Percentiles rank a stretch among this genome's conserved stretches.
Conservation (phyloP, 129 eudicot genomes). For the Helianthus tuberosus region DNA sequence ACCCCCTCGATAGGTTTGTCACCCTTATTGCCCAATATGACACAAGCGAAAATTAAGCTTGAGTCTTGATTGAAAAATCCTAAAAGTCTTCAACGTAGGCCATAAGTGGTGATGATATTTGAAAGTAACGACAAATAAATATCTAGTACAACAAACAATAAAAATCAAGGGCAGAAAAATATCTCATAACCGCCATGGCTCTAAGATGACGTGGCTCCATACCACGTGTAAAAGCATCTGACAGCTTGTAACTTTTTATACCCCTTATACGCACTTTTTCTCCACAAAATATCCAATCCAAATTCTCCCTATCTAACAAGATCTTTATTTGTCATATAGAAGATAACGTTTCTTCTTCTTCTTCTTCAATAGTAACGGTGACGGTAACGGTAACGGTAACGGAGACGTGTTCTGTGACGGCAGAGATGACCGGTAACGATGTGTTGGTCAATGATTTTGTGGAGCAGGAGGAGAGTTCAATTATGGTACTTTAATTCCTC, state of each 20-base stretch:
- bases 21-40: no score
- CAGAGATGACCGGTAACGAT: slow-evolving; percentile 25
- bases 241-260: slow-evolving; percentile 29
- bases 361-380: slow-evolving; percentile 6
- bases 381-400: slow-evolving; percentile 19
- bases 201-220: slow-evolving; percentile 27
- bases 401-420: neutral
- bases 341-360: slow-evolving; percentile 13
- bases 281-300: slow-evolving; percentile 23
- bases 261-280: slow-evolving; percentile 25
- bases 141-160: slow-evolving; percentile 18
- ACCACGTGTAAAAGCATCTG: slow-evolving; percentile 40
- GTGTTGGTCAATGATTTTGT: slow-evolving; percentile 12
- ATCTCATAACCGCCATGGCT: slow-evolving; percentile 30
- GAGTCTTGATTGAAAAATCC: no score
- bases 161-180: slow-evolving; percentile 36
- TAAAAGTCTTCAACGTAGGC: no score
- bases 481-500: slow-evolving; percentile 24
- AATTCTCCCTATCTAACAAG: slow-evolving; percentile 1
- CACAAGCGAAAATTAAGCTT: no score
- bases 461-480: slow-evolving; percentile 41
- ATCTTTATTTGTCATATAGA: slow-evolving; percentile 2
- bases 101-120: no score
- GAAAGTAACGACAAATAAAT: slow-evolving; percentile 18
- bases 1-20: no score